Conservation (phyloP, 192 early-diverging fungal genomes). For the Umbelopsis sp. region DNA sequence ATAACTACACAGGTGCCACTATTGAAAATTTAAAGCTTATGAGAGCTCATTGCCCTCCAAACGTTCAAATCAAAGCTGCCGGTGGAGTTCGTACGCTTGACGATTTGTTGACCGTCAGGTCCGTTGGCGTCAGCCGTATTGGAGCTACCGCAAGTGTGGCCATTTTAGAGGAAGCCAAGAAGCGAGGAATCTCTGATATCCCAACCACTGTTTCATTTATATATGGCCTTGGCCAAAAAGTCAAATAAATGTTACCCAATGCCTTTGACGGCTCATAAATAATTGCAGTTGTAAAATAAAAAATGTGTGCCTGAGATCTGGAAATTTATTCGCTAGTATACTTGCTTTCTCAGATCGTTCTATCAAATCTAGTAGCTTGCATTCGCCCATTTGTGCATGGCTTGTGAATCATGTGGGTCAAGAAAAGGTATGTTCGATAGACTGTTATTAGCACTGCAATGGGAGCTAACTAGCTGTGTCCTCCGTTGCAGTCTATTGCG, state of each 20-base stretch:
- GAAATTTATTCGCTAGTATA: neutral
- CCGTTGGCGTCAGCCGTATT: slow-evolving; percentile 48
- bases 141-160: slow-evolving; percentile 42
- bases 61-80: slow-evolving; percentile 44
- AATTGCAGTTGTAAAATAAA: too few relatives aligned
- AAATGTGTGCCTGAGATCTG: too few relatives aligned
- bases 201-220: neutral
- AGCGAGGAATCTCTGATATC: neutral
- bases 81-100: slow-evolving; percentile 51
- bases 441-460: neutral
- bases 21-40: slow-evolving; percentile 46
- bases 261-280: too few relatives aligned
- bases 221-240: neutral
- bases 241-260: neutral
- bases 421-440: slow-evolving; percentile 10
- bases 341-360: neutral
- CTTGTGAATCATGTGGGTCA: slow-evolving; percentile 21
- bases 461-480: neutral
- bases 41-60: slow-evolving; percentile 30
- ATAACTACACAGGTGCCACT: slow-evolving; percentile 32
- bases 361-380: neutral
- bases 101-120: slow-evolving; percentile 43
- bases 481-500: slow-evolving; percentile 15
- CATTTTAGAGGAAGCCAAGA: slow-evolving; percentile 40
- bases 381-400: neutral